Percentiles rank a stretch among this genome's conserved stretches.
phyloP scores from a whole-genome alignment of 2,329 filamentous ascomycete genomes.

The Pleoardoris graminearum region DNA sequence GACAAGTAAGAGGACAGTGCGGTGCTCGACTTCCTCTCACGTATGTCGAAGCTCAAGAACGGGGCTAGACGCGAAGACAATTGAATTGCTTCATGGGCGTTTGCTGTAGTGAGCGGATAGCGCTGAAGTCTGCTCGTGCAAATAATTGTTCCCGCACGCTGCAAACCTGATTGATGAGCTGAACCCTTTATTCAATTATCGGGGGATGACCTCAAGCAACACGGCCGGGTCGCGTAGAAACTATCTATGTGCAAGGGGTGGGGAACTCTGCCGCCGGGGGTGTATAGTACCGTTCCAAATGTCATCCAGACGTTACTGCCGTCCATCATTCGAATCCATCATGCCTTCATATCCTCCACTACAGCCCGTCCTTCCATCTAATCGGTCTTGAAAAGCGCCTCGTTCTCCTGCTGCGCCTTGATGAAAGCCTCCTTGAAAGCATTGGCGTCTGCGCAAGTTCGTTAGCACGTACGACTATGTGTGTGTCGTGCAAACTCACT shows the following conservation, averaged over 20 bases:
- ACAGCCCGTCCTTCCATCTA: conserved; percentile 43
- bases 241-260: conserved; percentile 44
- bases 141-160: no score
- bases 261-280: conserved; percentile 33
- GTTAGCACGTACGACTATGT: conserved; percentile 32
- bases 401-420: conserved; percentile 96
- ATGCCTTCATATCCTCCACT: background rate
- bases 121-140: no score
- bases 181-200: conserved; percentile 9
- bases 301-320: conserved; percentile 30
- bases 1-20: no score
- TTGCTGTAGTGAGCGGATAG: no score
- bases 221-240: conserved; percentile 30
- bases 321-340: conserved; percentile 15
- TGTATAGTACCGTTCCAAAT: conserved; percentile 34
- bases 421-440: conserved; percentile 97
- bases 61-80: no score
- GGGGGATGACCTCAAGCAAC: conserved; percentile 12
- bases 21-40: no score
- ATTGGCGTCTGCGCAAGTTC: conserved; percentile 73
- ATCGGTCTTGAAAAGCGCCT: conserved; percentile 69
- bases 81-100: no score
- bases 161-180: background rate
- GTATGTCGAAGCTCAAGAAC: no score
- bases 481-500: conserved; percentile 60